phyloP scores from a whole-genome alignment of 805 yeast species.

The Myxozyma vanderwaltii region DNA sequence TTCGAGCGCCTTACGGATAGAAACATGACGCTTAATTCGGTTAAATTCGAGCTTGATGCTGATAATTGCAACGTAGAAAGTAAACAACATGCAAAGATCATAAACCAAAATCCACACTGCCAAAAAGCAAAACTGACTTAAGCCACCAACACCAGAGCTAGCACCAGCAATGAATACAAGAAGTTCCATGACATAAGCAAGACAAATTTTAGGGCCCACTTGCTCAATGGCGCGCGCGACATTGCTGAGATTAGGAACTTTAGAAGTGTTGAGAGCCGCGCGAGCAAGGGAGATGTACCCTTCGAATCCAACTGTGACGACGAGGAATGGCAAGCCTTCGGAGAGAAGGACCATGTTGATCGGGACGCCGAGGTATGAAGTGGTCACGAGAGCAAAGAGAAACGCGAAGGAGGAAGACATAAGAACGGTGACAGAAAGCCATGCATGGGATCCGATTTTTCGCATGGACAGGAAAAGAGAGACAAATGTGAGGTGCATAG shows the following conservation, averaged over 20 bases:
- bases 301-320: conserved; percentile 88
- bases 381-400: conserved; percentile 69
- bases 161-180: conserved; percentile 60
- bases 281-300: conserved; percentile 73
- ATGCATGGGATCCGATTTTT: conserved; percentile 76
- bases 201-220: conserved; percentile 56
- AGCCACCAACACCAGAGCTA: conserved; percentile 66
- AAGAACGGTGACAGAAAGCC: conserved; percentile 81
- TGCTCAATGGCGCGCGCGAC: conserved; percentile 47
- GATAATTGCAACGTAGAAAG: conserved; percentile 81
- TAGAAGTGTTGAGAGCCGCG: conserved; percentile 43
- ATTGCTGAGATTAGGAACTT: conserved; percentile 33
- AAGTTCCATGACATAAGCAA: conserved; percentile 76
- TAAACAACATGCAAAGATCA: conserved; percentile 72
- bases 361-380: conserved; percentile 57
- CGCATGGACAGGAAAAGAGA: conserved; percentile 77
- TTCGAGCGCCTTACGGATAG: conserved; percentile 75
- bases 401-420: conserved; percentile 82
- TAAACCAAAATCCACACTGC: conserved; percentile 67
- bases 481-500: conserved; percentile 82
- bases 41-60: conserved; percentile 87
- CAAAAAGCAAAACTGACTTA: conserved; percentile 78
- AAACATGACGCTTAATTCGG: conserved; percentile 78
- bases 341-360: conserved; percentile 74
- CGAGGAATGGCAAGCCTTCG: conserved; percentile 92